Base-by-base conservation (phyloP, 768 basidiomycete genomes). In the Boletus pseudo-olivaceus region DNA sequence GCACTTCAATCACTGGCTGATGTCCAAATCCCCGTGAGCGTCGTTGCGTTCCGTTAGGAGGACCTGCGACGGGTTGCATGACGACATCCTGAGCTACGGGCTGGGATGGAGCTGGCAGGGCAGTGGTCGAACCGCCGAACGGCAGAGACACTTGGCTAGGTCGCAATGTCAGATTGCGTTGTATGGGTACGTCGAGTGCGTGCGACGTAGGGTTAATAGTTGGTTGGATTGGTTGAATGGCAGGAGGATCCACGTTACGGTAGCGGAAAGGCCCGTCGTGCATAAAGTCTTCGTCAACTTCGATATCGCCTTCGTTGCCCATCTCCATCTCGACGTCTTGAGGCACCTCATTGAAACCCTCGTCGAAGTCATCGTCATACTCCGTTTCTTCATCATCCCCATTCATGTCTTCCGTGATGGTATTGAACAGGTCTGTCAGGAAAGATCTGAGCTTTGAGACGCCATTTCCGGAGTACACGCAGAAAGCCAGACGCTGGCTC, bases 391-490 rank as follows among this genome's bases (percentile, higher is more conserved):
- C 87, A 42, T 79, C 86, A 50, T 78, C 77, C 27, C 80, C 82
- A 59, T 82, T 84, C 76, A 81, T 76, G 48, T 77, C 77, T 62
- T 89, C 88, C 3, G 82, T 87, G 62, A 90, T 85, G 56, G 82
- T 82, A 61, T 85, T 85, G 67, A 87, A 90, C 14, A 88, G 69
- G 54, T 87, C 87, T 7, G 81, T 86, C 44, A 99, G 75, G 69
- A 85, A 94, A 17, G 82, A 75, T 32, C 96, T 82, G 19, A 99
- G 79, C 45, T 93, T 85, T 11, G 80, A 74, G 2, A 99, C 90
- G 7, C 96, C 95, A 60, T 86, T 85, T 20, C 93, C 92, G 11
- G 96, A 98, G 75, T 91, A 99, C 15, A 99, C 97, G 71, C 97
- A 98, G 68, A 98, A 99, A 5, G 92, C 84, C 19, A 82, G 77